Evolutionary conservation across 768 basidiomycete genomes (phyloP), one percentile per base, ranked within the genome.

Genomic region (Lactarius sp.): DNA sequence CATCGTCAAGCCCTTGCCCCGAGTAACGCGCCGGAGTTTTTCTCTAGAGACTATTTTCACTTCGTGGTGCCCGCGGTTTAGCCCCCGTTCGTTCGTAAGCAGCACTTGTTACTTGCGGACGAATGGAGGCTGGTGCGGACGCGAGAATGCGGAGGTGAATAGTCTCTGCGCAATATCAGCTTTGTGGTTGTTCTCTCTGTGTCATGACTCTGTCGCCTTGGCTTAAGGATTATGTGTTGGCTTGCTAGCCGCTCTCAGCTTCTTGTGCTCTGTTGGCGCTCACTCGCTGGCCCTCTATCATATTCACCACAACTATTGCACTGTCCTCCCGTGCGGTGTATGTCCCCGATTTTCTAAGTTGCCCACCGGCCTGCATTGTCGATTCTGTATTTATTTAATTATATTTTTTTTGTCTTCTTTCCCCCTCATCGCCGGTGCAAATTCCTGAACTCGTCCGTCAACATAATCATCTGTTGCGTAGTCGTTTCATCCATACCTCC

Each of bases 41-140:
- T 27, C 27, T 27, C 51, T 0, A 6, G 14, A 36, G 20, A n/a
- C 42, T 42, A 27, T 42, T 53, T 22, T 44, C 53, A 9, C 36
- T 39, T 49, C 52, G 16, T 41, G n/a, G 39, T 27, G 34, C 5
- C 47, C 18, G 7, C 55, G 20, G 12, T 20, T 52, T 46, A 51
- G 34, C 42, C 56, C 42, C 31, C 34, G 37, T 51, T 59, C 57
- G 57, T 33, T 7, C 52, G 27, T 59, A 39, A 39, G 51, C 10
- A 52, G n/a, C 51, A 52, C 20, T 10, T 33, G 60, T 52, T 16
- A 49, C 56, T 53, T 53, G 36, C 31, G 57, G 5, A 46, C 46
- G 62, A 59, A 37, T 20, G 52, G 52, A 50, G 62, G 39, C 33
- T 20, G 18, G 46, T 42, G 58, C 27, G 52, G 58, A 41, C 36